Evolutionary conservation across 176 grass and related monocot species (phyloP).

Genomic region (Musa schizocarpa): DNA sequence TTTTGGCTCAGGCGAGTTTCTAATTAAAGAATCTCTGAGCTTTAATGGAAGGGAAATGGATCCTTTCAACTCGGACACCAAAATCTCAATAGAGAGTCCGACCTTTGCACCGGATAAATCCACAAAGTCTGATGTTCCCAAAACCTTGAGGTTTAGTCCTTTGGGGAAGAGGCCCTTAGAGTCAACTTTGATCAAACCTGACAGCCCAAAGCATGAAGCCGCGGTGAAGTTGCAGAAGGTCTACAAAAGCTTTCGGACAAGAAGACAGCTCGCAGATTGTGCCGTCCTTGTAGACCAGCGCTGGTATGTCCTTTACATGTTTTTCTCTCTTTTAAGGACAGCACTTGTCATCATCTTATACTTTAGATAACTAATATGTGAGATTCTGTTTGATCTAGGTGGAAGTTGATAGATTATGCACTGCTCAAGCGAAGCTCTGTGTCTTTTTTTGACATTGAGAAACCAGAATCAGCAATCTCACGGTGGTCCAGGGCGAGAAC

Average conservation of each 20-base stretch:
- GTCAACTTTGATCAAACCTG: slow-evolving; percentile 34
- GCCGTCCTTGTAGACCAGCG: slow-evolving; percentile 81
- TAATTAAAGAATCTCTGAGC: slow-evolving; percentile 27
- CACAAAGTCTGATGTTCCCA: slow-evolving; percentile 22
- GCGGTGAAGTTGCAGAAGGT: slow-evolving; percentile 77
- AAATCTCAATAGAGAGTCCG: slow-evolving; percentile 30
- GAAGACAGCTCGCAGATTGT: slow-evolving; percentile 81
- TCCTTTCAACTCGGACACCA: slow-evolving; percentile 36
- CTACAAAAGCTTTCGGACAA: slow-evolving; percentile 87
- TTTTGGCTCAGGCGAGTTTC: slow-evolving; percentile 26
- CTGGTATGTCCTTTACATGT: slow-evolving; percentile 33
- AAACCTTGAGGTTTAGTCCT: slow-evolving; percentile 12
- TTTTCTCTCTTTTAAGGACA: slow-evolving; percentile 1
- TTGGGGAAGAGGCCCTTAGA: slow-evolving; percentile 28
- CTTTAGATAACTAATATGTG: slow-evolving; percentile 4
- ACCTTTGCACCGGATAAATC: slow-evolving; percentile 22
- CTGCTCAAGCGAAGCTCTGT: slow-evolving; percentile 72
- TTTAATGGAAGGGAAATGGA: too few relatives aligned
- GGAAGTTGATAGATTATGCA: slow-evolving; percentile 76
- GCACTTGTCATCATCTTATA: neutral
- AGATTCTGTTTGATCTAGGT: slow-evolving; percentile 35
- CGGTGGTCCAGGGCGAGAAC: slow-evolving; percentile 75
- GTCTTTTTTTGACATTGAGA: slow-evolving; percentile 71
- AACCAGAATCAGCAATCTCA: slow-evolving; percentile 62
- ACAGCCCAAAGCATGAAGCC: slow-evolving; percentile 55